Evolutionary conservation across 495 filamentous ascomycete genomes (phyloP).

Genomic region (Penicillium herquei): DNA sequence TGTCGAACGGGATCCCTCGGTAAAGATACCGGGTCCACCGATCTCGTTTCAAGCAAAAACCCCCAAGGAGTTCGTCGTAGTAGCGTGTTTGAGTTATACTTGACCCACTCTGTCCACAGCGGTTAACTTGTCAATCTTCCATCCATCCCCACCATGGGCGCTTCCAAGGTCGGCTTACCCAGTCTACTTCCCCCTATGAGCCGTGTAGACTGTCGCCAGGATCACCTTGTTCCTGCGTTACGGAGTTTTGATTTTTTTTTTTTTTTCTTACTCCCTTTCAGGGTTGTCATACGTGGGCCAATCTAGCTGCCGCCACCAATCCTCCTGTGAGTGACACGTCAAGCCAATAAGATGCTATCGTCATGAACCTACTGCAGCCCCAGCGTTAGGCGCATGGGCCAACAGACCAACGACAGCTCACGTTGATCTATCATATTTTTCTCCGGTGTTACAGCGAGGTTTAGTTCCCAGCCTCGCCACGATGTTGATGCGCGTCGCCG

Average conservation of each 20-base stretch:
- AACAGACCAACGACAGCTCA: conserved; percentile 30
- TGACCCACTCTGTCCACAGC: conserved; percentile 17
- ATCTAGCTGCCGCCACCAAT: conserved; percentile 23
- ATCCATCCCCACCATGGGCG: not conserved
- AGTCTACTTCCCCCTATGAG: not conserved
- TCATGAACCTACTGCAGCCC: conserved; percentile 10
- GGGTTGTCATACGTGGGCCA: conserved; percentile 2
- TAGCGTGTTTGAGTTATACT: conserved; percentile 31
- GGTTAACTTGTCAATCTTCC: conserved; percentile 21
- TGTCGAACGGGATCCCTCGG: not conserved
- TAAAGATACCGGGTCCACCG: conserved; percentile 1
- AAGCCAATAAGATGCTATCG: conserved; percentile 10
- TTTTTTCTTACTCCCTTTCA: not conserved
- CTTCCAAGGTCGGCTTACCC: not conserved
- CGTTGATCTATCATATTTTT: conserved; percentile 35
- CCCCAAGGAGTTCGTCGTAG: conserved; percentile 20
- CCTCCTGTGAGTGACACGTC: not conserved
- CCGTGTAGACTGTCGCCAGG: not conserved
- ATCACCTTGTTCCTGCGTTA: too few relatives aligned
- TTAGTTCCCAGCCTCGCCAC: conserved; percentile 10
- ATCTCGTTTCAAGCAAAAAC: conserved; percentile 13
- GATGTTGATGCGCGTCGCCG: conserved; percentile 12
- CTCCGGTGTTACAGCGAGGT: conserved; percentile 12
- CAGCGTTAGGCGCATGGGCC: conserved; percentile 26
- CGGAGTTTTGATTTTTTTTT: not conserved